These are phyloP conservation scores for Metschnikowia drakensbergensis DNA, from an alignment of 805 yeast species.

Conservation along the genomic window DNA sequence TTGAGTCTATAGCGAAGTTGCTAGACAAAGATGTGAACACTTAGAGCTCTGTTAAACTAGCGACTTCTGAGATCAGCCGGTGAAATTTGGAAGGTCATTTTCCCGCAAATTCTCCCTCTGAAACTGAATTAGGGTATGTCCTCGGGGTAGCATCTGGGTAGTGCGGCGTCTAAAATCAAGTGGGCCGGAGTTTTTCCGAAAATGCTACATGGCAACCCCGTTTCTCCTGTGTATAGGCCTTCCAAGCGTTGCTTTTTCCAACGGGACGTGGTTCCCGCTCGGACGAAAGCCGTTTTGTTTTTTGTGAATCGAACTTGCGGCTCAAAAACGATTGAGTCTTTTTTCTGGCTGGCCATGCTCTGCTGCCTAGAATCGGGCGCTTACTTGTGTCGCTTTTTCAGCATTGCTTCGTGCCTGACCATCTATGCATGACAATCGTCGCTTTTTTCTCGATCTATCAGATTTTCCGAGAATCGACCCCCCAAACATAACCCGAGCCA, in stretches of 20 bases:
- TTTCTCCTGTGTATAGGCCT: neutral
- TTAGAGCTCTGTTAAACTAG: no score
- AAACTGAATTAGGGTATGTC: neutral
- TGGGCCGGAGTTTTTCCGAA: neutral
- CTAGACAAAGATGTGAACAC: no score
- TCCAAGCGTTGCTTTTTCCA: neutral
- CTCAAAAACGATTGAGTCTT: no score
- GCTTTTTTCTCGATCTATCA: neutral
- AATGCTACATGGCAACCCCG: neutral
- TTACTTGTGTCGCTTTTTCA: neutral
- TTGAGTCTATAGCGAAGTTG: no score
- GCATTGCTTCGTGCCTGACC: neutral
- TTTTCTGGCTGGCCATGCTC: no score
- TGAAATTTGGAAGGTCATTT: no score
- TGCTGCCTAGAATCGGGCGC: no score
- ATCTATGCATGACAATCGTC: slow-evolving; percentile 2
- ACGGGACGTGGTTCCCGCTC: neutral
- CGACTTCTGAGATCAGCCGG: no score
- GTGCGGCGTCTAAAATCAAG: neutral
- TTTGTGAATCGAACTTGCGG: no score
- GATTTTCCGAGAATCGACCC: slow-evolving; percentile 4
- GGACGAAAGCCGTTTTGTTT: no score
- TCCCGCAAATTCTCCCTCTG: neutral
- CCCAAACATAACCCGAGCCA: no score
- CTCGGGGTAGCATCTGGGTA: neutral